Evolutionary conservation across 805 yeast species (phyloP).

Genomic region (Sugiyamaella boreocaroliniensis): DNA sequence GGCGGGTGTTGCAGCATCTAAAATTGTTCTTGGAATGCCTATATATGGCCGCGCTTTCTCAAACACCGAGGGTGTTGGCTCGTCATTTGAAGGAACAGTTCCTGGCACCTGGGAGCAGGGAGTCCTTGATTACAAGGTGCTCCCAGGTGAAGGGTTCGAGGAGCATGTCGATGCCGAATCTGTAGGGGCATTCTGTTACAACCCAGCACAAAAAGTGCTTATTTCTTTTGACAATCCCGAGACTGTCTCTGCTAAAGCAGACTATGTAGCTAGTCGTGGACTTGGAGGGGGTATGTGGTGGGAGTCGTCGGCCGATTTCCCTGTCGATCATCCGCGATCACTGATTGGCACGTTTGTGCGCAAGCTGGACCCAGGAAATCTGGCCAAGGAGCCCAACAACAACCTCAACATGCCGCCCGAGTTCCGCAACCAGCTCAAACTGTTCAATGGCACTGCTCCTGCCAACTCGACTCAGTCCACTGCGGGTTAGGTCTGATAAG

Average conservation of each 20-base stretch:
- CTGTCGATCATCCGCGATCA: constrained; percentile 17
- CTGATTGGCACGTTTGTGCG: constrained; percentile 19
- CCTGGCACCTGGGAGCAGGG: constrained; percentile 42
- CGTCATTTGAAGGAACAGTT: constrained; percentile 39
- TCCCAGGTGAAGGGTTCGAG: constrained; percentile 40
- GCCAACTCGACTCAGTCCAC: neutral
- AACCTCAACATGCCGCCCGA: neutral
- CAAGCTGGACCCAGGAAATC: constrained; percentile 6
- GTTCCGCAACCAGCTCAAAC: neutral
- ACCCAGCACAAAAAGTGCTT: constrained; percentile 32
- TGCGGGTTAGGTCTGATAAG: neutral
- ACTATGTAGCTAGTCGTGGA: constrained; percentile 40
- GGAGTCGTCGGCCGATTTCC: constrained; percentile 79
- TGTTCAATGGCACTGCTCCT: neutral
- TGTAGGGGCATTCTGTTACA: constrained; percentile 51
- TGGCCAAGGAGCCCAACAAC: constrained; percentile 2
- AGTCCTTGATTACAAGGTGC: constrained; percentile 47
- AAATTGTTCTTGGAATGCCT: constrained; percentile 80
- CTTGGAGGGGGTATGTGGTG: constrained; percentile 92
- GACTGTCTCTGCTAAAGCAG: constrained; percentile 51
- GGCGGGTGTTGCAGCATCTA: constrained; percentile 40
- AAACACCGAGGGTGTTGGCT: constrained; percentile 38
- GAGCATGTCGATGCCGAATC: constrained; percentile 49
- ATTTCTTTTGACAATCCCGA: constrained; percentile 62
- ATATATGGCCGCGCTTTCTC: constrained; percentile 63